These are phyloP conservation scores for Talaromyces pinophilus DNA, from an alignment of 2,329 filamentous ascomycete genomes.

Conservation along the genomic window DNA sequence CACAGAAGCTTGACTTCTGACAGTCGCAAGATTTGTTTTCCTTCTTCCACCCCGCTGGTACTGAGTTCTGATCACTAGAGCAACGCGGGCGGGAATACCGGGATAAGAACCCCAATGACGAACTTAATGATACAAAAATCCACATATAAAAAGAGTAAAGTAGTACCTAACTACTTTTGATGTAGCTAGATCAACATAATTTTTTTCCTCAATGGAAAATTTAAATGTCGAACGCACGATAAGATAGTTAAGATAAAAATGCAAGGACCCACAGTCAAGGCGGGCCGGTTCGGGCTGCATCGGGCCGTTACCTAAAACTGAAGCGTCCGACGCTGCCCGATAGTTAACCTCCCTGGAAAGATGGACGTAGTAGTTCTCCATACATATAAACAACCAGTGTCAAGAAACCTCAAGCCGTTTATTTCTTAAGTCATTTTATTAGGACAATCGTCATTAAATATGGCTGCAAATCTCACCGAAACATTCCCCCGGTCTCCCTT, in stretches of 20 bases:
- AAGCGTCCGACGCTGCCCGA: background rate
- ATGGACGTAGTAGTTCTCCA: background rate
- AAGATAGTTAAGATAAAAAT: background rate
- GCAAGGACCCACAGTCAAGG: background rate
- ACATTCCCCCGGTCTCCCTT: slow-evolving; percentile 18
- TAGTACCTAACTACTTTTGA: background rate
- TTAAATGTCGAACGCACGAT: background rate
- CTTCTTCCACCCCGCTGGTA: background rate
- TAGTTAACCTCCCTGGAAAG: background rate
- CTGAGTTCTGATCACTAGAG: background rate
- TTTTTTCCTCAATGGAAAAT: background rate
- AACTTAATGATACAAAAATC: background rate
- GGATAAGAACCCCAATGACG: background rate
- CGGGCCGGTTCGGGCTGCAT: slow-evolving; percentile 1
- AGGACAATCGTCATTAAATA: background rate
- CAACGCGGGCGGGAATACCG: background rate
- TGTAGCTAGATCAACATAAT: background rate
- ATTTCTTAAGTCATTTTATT: background rate
- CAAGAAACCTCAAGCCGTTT: background rate
- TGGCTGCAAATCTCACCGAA: slow-evolving; percentile 9
- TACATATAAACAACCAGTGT: background rate
- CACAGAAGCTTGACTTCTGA: background rate
- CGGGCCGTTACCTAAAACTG: background rate
- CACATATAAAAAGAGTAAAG: background rate
- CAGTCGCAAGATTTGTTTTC: background rate